Evolutionary conservation across 257 asterid genomes (phyloP), one percentile per base, ranked within the genome.

Genomic region (Solanum peruvianum): DNA sequence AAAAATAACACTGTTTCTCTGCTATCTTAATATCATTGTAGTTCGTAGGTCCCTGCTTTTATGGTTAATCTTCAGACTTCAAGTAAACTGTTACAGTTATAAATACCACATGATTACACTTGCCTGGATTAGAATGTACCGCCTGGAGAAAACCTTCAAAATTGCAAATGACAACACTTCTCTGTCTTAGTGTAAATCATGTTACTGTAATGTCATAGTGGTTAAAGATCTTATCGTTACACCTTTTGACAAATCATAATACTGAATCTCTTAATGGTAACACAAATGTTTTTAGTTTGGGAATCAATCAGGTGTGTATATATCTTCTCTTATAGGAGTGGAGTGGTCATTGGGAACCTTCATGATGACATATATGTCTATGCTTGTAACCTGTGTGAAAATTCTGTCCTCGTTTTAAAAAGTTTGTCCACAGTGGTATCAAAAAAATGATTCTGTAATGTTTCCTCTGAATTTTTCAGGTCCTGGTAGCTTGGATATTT

Each of bases 401-500:
- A 15, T 31, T 49, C 69, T 49, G 69, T 60, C 69, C 69, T 81
- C 21, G 85, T 49, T 81, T 81, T 31, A 11, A 18, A 81, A 31
- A 49, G 5, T n/a, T 78, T 78, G 42, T 81, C 69, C 45, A 7
- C 49, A 11, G 69, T 29, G 45, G 45, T 29, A 78, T 78, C 25
- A 49, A 5, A 5, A 35, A 3, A 5, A 47, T 49, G 12, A 29
- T 80, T 20, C 67, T 80, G 44, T 60, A 62, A 86, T 33, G 80
- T 42, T 41, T 25, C 78, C 33, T 85, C 42, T 83, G 67, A 91
- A 88, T 88, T 92, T 69, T 92, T 81, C 92, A 97, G 99, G 99
- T 86, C 99, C 99, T 39, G 90, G 88, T 91, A 95, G 96, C 90
- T 92, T 97, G 87, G 93, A 97, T 91, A 94, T 97, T 87, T 90